phyloP scores from a whole-genome alignment of 2,329 filamentous ascomycete species.

The Samsoniella hepiali region DNA sequence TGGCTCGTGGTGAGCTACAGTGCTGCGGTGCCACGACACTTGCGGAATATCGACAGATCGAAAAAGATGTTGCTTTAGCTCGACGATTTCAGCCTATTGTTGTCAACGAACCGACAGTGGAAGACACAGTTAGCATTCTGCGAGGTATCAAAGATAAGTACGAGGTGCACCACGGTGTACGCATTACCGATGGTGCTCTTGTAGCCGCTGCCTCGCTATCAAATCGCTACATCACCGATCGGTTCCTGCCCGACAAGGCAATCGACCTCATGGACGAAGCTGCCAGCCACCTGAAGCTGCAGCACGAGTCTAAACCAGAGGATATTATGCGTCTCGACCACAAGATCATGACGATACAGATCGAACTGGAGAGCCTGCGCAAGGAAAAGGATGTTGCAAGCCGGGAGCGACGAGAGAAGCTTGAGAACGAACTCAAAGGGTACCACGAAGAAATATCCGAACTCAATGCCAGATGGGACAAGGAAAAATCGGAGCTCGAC shows the following conservation, averaged over 20 bases:
- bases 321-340: conserved; percentile 89
- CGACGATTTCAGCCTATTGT: conserved; percentile 91
- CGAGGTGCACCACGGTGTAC: conserved; percentile 93
- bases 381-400: conserved; percentile 93
- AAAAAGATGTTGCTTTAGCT: conserved; percentile 92
- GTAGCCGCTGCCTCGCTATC: conserved; percentile 90
- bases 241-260: conserved; percentile 93
- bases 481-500: conserved; percentile 81
- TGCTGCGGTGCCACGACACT: conserved; percentile 94
- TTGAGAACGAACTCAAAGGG: conserved; percentile 71
- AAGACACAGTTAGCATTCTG: conserved; percentile 91
- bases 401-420: conserved; percentile 79
- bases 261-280: conserved; percentile 97
- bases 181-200: conserved; percentile 87
- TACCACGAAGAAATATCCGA: conserved; percentile 74
- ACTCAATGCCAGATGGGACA: conserved; percentile 83
- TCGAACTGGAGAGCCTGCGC: conserved; percentile 88
- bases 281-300: conserved; percentile 80
- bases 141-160: conserved; percentile 97
- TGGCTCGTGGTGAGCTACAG: conserved; percentile 90
- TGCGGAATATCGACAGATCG: conserved; percentile 87
- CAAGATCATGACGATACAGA: conserved; percentile 95
- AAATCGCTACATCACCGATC: conserved; percentile 94
- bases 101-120: conserved; percentile 86
- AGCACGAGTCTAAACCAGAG: conserved; percentile 96